Base-by-base conservation (phyloP, 176 grass and related monocot genomes). In the Cocos nucifera region DNA sequence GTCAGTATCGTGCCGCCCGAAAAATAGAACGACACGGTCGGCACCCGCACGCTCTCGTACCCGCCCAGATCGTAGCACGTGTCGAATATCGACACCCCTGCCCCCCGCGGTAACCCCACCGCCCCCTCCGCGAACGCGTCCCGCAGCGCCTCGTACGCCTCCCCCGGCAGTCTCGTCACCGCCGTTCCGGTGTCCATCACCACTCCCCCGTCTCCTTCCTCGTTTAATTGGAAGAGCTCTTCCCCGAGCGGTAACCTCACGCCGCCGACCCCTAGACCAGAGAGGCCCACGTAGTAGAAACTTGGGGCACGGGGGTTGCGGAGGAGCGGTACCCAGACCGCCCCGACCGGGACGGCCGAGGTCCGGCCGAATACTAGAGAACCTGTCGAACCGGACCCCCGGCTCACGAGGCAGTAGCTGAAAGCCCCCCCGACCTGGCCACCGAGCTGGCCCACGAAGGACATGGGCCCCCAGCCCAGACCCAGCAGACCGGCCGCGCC, bases 131-230 rank as follows among this genome's bases (percentile, higher is more conserved):
- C 56, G 70, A 97, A 97, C 28, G 81, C 78, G 68, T 83, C 81
- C 0, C 87, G 65, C 55, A 97, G 80, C 22, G 78, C 77, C 2
- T 44, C 62, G 58, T 97, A 97, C 25, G 92, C 92, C 44, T 75
- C 54, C 4, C 14, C 6, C 2, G 83, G 87, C 6, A 91, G 81
- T 14, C 87, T 63, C 14, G 87, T 88, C 19, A 91, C 78, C 4
- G 87, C 84, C n/a, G 92, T 97, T 30, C 87, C 87, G 21, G 87
- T 97, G 86, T 97, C 92, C 92, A 97, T 78, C 17, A 97, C 87
- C 17, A 88, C 73, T 17, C 87, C 92, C 17, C 92, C 92, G 17
- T 52, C 71, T 17, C 84, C 92, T 53, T 91, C 84, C 4, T 85
- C 92, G 12, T 30, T 63, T 14, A 90, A 80, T 76, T 62, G 75